Conservation (phyloP, 1,284 basidiomycete species). For the Pyrrhoderma noxium region DNA sequence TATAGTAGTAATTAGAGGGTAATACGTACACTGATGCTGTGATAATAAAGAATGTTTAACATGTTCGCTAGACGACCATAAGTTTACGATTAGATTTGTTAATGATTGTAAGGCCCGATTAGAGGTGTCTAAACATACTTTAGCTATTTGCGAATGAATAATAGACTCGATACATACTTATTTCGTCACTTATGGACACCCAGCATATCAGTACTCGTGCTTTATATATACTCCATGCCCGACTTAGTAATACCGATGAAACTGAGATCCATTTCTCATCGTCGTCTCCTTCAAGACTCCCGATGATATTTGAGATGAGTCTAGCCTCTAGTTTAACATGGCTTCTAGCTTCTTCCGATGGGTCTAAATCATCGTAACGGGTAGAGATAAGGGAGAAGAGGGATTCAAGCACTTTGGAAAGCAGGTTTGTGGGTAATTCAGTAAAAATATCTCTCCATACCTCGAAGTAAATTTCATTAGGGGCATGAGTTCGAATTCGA, state of each 20-base stretch:
- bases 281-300: conserved; percentile 34
- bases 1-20: not conserved
- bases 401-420: conserved; percentile 46
- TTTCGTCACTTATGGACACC: conserved; percentile 37
- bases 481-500: conserved; percentile 39
- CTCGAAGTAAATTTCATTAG: conserved; percentile 31
- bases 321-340: conserved; percentile 44
- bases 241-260: conserved; percentile 42
- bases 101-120: conserved; percentile 34
- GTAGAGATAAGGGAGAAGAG: conserved; percentile 42
- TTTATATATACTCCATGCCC: conserved; percentile 51
- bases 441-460: conserved; percentile 46
- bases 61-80: conserved; percentile 62
- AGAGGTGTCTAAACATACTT: conserved; percentile 29
- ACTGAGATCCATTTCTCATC: conserved; percentile 47
- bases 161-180: conserved; percentile 27
- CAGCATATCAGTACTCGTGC: conserved; percentile 63
- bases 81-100: conserved; percentile 41
- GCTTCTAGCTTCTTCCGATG: conserved; percentile 31
- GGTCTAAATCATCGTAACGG: conserved; percentile 28
- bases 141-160: conserved; percentile 4
- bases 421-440: conserved; percentile 47
- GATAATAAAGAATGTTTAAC: conserved; percentile 67
- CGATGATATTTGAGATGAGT: conserved; percentile 44
- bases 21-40: conserved; percentile 54